Base-by-base conservation (phyloP, 1,284 basidiomycete species). In the Waitea zeae region DNA sequence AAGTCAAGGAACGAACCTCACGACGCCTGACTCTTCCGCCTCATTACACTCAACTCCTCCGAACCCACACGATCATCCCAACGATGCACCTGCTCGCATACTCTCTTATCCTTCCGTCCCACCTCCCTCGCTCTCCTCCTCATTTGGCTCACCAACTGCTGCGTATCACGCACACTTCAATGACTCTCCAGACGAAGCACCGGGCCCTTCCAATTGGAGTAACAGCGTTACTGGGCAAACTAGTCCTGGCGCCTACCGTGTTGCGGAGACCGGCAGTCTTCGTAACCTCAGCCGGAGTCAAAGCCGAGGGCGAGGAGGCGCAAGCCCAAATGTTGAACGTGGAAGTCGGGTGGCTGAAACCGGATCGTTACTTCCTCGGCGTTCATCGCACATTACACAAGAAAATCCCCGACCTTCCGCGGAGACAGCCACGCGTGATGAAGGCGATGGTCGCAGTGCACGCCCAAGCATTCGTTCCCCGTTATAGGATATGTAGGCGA, bases 71-170 rank as follows among this genome's bases (percentile, higher is more conserved):
- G n/a, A n/a, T n/a, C n/a, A n/a, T n/a, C n/a, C n/a, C n/a, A 48
- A 46, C 4, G 49, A 44, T 4, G 46, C 52, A 15, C 43, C 44
- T 2, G 42, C 46, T 17, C 52, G 53, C 17, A 45, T 48, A 30
- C 56, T 78, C 31, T 63, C 73, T 3, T 82, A 82, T 48, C 79
- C 59, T 2, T 73, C 67, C 5, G 74, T 75, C 0, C 71, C 71
- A 3, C 76, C 76, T 14, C 73, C 76, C 4, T 76, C 73, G 2
- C 50, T 78, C 14, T 72, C 70, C 3, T 72, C 69, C 5, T 77
- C 72, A 3, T 67, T 74, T 40, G 75, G 75, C 13, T 75, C 70
- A 11, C 74, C 70, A 5, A 26, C 62, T 60, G 19, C 56, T 66
- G 17, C 56, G 64, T 5, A 62, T 59, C 36, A n/a, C n/a, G 22